Conservation (phyloP, 1,139 yeast genomes). For the Yamadazyma kanchanaburiensis region DNA sequence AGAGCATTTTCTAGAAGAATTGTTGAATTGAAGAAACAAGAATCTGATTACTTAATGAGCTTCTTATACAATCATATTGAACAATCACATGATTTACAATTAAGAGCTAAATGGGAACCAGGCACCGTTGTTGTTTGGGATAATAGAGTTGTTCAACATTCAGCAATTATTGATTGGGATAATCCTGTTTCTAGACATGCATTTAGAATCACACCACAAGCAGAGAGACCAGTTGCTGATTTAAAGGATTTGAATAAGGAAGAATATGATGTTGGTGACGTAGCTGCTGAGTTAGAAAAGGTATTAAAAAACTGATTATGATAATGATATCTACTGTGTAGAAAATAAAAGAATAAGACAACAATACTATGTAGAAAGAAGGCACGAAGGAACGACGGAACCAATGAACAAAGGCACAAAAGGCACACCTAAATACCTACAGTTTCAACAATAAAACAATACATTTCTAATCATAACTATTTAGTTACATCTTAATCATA, state of each 20-base stretch:
- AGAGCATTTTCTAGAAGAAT: slow-evolving; percentile 53
- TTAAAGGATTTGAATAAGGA: slow-evolving; percentile 30
- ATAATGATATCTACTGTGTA: too few species aligned
- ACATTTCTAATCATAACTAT: too few species aligned
- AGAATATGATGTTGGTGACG: slow-evolving; percentile 35
- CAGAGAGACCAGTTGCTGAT: slow-evolving; percentile 42
- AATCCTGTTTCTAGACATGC: slow-evolving; percentile 42
- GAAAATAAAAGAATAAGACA: neutral
- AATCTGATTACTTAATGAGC: slow-evolving; percentile 46
- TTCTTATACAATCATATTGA: slow-evolving; percentile 49
- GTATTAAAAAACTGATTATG: slow-evolving; percentile 6
- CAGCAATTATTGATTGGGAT: slow-evolving; percentile 44
- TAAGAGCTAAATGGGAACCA: slow-evolving; percentile 58
- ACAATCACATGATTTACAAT: slow-evolving; percentile 49
- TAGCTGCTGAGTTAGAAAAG: slow-evolving; percentile 28
- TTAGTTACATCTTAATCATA: too few species aligned
- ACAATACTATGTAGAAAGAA: too few species aligned
- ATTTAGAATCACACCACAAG: slow-evolving; percentile 44
- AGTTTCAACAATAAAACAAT: too few species aligned
- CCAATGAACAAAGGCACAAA: too few species aligned
- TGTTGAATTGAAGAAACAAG: slow-evolving; percentile 55
- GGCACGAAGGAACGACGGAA: too few species aligned
- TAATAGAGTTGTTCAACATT: slow-evolving; percentile 40
- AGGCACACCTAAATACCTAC: too few species aligned
- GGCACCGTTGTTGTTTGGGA: slow-evolving; percentile 54